Conservation (phyloP, 345 rosid species). For the Erucastrum elatum region DNA sequence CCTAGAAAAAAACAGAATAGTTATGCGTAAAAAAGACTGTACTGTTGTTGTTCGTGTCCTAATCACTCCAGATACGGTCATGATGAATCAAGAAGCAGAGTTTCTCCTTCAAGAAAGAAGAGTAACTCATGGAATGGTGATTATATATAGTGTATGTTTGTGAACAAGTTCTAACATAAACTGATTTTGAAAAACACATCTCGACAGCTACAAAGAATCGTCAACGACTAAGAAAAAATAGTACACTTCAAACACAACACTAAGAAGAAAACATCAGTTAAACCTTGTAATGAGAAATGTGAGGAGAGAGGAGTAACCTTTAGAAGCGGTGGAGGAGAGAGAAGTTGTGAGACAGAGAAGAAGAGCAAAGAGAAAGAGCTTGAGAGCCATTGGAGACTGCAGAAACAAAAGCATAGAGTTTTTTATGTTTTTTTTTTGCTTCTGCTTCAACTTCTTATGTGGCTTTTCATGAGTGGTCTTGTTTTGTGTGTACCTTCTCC, state of each 20-base stretch:
- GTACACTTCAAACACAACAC: not conserved
- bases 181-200: not conserved
- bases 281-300: not conserved
- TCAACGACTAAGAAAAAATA: not conserved
- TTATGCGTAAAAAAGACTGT: conserved; percentile 19
- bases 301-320: conserved; percentile 41
- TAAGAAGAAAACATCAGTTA: not conserved
- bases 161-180: conserved; percentile 1
- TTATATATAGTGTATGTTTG: not conserved
- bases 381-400: conserved; percentile 57
- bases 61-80: conserved; percentile 16
- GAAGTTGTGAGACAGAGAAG: conserved; percentile 37
- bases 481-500: conserved; percentile 44
- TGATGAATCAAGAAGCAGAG: conserved; percentile 18
- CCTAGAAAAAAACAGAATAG: not conserved
- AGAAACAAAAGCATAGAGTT: conserved; percentile 36
- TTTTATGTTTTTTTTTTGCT: conserved; percentile 8
- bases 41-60: conserved; percentile 6
- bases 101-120: not conserved
- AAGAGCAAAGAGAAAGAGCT: conserved; percentile 45
- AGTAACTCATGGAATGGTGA: not conserved
- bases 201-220: conserved; percentile 8
- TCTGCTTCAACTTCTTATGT: conserved; percentile 41
- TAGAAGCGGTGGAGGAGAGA: conserved; percentile 47
- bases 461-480: conserved; percentile 61